A percentile compares a stretch with the other conserved stretches of the same genome.
Evolutionary conservation across 208 protist genomes (phyloP).

Genomic region (Acanthamoeba royreba): DNA sequence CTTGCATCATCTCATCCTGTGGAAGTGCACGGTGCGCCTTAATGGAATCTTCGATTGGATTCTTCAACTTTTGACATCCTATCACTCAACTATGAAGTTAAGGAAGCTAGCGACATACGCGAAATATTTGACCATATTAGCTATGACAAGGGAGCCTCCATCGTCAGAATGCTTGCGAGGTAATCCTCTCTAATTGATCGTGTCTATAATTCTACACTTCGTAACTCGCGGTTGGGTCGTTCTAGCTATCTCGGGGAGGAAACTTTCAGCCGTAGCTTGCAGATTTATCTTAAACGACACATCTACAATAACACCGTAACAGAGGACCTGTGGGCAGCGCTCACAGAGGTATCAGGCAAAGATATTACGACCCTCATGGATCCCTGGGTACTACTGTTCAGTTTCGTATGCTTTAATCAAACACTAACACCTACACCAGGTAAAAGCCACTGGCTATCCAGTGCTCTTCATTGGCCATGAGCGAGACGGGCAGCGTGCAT

Average conservation of each 20-base stretch:
- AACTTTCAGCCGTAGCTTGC: conserved; percentile 86
- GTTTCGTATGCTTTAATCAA: not conserved
- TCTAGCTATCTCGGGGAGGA: conserved; percentile 74
- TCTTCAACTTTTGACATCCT: not conserved
- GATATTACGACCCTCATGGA: not conserved
- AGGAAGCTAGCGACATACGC: conserved; percentile 88
- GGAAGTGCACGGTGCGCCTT: conserved; percentile 81
- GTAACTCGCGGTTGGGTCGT: no score
- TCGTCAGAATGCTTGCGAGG: conserved; percentile 90
- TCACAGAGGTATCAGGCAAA: not conserved
- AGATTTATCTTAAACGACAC: conserved; percentile 90
- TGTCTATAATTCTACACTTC: no score
- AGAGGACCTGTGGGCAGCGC: conserved; percentile 48
- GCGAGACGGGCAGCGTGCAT: not conserved
- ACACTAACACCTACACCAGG: not conserved
- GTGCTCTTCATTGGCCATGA: not conserved
- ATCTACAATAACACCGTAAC: conserved; percentile 91
- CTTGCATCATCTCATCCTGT: conserved; percentile 94
- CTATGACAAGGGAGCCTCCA: conserved; percentile 89
- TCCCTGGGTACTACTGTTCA: not conserved
- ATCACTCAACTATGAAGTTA: conserved; percentile 65
- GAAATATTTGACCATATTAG: conserved; percentile 97
- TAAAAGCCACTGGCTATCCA: conserved; percentile 4
- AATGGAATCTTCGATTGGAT: no score
- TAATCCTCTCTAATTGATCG: no score